These are phyloP conservation scores for Cinchona pubescens DNA, from an alignment of 257 asterid species.

Conservation along the genomic window DNA sequence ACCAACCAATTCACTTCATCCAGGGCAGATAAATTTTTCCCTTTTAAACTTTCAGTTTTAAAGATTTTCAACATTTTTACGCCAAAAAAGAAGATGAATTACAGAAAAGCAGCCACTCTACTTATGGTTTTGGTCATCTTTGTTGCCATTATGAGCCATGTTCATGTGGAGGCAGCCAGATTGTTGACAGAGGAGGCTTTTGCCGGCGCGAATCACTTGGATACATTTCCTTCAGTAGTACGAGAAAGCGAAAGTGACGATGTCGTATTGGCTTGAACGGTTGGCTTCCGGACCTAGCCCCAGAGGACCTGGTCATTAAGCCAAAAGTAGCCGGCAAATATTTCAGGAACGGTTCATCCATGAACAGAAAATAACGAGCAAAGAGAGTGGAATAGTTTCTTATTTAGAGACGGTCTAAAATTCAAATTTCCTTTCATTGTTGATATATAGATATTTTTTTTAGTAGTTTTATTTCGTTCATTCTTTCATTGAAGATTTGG, in stretches of 20 bases:
- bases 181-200: conserved; percentile 11
- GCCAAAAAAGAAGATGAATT: background rate
- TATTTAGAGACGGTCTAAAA: background rate
- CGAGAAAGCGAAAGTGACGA: conserved; percentile 15
- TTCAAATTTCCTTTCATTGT: background rate
- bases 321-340: background rate
- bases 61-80: background rate
- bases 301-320: conserved; percentile 30
- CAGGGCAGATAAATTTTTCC: background rate
- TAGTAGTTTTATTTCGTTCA: background rate
- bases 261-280: conserved; percentile 23
- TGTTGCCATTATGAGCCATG: conserved; percentile 9
- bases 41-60: background rate
- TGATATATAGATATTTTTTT: background rate
- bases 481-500: background rate
- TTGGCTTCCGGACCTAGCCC: conserved; percentile 33
- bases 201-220: conserved; percentile 11
- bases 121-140: conserved; percentile 7
- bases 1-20: background rate
- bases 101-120: background rate
- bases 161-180: conserved; percentile 21
- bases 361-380: background rate
- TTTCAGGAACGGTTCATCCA: background rate
- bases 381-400: no score
- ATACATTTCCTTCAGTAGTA: conserved; percentile 9